Percentiles rank a stretch among this genome's conserved stretches.
These are phyloP conservation scores for Cryptococcus neoformans DNA, from an alignment of 1,284 basidiomycete species.

Conservation along the genomic window DNA sequence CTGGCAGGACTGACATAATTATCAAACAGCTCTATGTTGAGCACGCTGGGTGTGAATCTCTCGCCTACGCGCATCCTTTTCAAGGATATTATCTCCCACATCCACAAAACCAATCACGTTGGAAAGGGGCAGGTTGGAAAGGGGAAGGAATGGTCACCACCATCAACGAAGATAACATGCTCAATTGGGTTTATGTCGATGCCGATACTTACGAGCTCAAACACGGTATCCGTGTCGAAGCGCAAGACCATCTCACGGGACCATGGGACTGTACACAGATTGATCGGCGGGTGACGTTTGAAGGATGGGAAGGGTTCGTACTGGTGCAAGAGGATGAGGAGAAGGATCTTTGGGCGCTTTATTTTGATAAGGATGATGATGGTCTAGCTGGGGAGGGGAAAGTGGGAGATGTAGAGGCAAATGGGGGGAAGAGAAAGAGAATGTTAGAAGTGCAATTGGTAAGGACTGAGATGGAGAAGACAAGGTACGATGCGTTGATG, in stretches of 20 bases:
- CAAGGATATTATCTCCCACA: slow-evolving; percentile 20
- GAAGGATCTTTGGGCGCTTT: slow-evolving; percentile 13
- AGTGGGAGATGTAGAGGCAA: slow-evolving; percentile 9
- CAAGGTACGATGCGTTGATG: slow-evolving; percentile 6
- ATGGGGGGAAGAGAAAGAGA: slow-evolving; percentile 6
- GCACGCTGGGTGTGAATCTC: slow-evolving; percentile 9
- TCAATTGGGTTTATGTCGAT: slow-evolving; percentile 22
- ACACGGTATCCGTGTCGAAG: slow-evolving; percentile 11
- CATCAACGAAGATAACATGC: slow-evolving; percentile 16
- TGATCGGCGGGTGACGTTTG: slow-evolving; percentile 15
- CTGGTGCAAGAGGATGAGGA: slow-evolving; percentile 14
- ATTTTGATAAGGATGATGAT: slow-evolving; percentile 16
- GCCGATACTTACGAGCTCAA: slow-evolving; percentile 14
- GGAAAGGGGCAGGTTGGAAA: slow-evolving; percentile 18
- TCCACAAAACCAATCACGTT: slow-evolving; percentile 15
- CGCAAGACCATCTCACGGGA: slow-evolving; percentile 8
- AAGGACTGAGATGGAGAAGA: slow-evolving; percentile 10
- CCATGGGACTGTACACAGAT: slow-evolving; percentile 17
- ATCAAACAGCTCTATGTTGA: slow-evolving; percentile 13
- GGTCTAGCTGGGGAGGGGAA: slow-evolving; percentile 9
- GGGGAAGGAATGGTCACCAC: slow-evolving; percentile 20
- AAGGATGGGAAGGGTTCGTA: slow-evolving; percentile 20
- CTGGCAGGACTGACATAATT: neutral
- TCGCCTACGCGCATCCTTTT: slow-evolving; percentile 12
- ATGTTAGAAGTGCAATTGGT: slow-evolving; percentile 11